Base-by-base conservation (phyloP, 257 asterid species). In the Salvia hispanica region DNA sequence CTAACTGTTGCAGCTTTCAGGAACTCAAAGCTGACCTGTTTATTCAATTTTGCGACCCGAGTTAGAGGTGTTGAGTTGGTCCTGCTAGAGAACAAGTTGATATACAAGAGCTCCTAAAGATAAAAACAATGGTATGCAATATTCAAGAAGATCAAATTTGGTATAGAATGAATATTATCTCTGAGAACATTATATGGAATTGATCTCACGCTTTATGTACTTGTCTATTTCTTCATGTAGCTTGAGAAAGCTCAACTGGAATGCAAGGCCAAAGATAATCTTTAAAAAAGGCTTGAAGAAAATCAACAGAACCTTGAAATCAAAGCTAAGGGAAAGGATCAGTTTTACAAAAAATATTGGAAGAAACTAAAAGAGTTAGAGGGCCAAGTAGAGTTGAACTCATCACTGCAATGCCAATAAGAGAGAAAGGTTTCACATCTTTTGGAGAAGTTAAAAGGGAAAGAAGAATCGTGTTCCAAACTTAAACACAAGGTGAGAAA, bases 21-120 rank as follows among this genome's bases (percentile, higher is more conserved):
- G 87, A 92, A 93, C 82, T 93, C 98, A 47, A 93, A 88, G 85
- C 77, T 93, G 76, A 93, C 99, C 33, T 97, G 90, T 81, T 69
- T 93, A 59, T 92, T 93, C 10, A 90, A 90, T 67, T 93, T 93
- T 74, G 99, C 99, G 12, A 82, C 96, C 9, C 91, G 97, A 61
- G 96, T 85, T 52, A 77, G 99, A 79, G 97, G 97, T 59, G 83
- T 93, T 60, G 99, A 93, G 79, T 72, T 90, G 77, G 99, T 63
- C 95, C 95, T 39, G 84, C 58, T 14, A 85, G 88, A 74, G 90
- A 81, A 80, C 97, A 93, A 72, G 66, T 93, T 1, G 99, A 93
- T 68, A 77, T 88, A 2, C 72, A 85, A 50, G 97, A 93, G 90
- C 82, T 88, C 67, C 96, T 85, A 66, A 93, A 76, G 80, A 33